Evolutionary conservation across 371 early-diverging fungal species (phyloP), one percentile per base, ranked within the genome.

Genomic region (Conidiobolus incongruus): DNA sequence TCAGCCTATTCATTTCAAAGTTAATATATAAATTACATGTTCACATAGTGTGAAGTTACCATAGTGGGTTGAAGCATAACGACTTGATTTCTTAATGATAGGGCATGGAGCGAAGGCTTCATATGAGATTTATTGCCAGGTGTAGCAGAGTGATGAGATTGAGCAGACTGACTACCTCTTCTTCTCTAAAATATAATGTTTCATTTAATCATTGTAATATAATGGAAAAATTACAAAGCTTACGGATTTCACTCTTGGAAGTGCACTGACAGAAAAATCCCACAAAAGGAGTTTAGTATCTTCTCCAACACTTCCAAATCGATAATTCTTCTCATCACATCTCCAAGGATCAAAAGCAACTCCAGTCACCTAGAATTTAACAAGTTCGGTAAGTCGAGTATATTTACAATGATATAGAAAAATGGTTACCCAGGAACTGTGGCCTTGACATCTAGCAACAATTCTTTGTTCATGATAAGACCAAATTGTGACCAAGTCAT

Each of bases 401-500:
- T 31, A 33, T 40, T 40, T 19, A 21, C 30, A 12, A 26, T 15
- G 36, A 29, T 37, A 4, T 38, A 40, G 21, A 5, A 37, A 28
- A 13, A 16, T 35, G 33, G 60, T 58, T 41, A 81, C 81, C 78
- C 92, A 93, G 0, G 97, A 93, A 34, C 72, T 69, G 55, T 97
- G 98, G 2, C 93, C 96, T 50, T 81, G 80, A 53, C 90, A 86
- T 15, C 94, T 61, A 1, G 91, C 91, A 0, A 87, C 68, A 17
- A 87, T 68, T 8, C 70, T 59, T 30, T 68, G 69, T 30, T 73
- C 87, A 44, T 59, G 66, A 53, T 71, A 75, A 39, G 77, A 69
- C 91, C 91, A 97, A 2, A 98, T 67, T 1, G 88, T 79, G 11
- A 96, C 72, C 8, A 89, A 54, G 55, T 98, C 96, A 58, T 98